Conservation (phyloP, 768 basidiomycete genomes). For the Lentinula raphanica region DNA sequence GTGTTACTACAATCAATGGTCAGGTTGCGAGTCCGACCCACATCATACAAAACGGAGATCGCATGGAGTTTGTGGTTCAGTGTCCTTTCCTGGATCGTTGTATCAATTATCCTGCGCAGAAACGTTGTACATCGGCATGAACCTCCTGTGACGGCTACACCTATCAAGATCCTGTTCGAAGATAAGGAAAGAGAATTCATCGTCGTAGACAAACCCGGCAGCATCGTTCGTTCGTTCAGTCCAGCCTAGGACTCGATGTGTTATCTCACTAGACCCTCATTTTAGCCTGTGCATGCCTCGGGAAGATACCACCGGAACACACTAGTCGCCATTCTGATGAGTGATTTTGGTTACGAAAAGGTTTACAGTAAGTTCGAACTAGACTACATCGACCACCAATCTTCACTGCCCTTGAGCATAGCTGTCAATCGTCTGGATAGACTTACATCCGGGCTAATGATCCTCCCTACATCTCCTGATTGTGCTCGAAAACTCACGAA, state of each 20-base stretch:
- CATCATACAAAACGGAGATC: conserved; percentile 80
- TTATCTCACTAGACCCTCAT: conserved; percentile 7
- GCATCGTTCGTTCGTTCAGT: conserved; percentile 64
- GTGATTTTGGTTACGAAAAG: conserved; percentile 78
- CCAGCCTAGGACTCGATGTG: conserved; percentile 10
- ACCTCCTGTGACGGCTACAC: conserved; percentile 84
- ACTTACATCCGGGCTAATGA: conserved; percentile 93
- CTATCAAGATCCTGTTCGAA: conserved; percentile 72
- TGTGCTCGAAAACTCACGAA: conserved; percentile 66
- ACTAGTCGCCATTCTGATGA: conserved; percentile 77
- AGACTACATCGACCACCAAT: neutral
- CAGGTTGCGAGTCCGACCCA: conserved; percentile 73
- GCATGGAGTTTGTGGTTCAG: conserved; percentile 66
- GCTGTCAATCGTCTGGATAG: conserved; percentile 94
- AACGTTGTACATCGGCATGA: conserved; percentile 97
- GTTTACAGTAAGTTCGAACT: conserved; percentile 65
- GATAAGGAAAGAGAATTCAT: conserved; percentile 80
- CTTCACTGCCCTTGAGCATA: conserved; percentile 25
- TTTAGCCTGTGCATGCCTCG: conserved; percentile 84
- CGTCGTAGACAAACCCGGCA: conserved; percentile 94
- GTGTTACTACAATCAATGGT: conserved; percentile 96
- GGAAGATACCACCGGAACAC: conserved; percentile 90
- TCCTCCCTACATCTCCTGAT: conserved; percentile 70
- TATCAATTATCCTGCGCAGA: conserved; percentile 31
- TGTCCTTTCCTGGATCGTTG: conserved; percentile 1